Evolutionary conservation across 2,329 filamentous ascomycete species (phyloP), one percentile per base, ranked within the genome.

Genomic region (Phialophora macrospora): DNA sequence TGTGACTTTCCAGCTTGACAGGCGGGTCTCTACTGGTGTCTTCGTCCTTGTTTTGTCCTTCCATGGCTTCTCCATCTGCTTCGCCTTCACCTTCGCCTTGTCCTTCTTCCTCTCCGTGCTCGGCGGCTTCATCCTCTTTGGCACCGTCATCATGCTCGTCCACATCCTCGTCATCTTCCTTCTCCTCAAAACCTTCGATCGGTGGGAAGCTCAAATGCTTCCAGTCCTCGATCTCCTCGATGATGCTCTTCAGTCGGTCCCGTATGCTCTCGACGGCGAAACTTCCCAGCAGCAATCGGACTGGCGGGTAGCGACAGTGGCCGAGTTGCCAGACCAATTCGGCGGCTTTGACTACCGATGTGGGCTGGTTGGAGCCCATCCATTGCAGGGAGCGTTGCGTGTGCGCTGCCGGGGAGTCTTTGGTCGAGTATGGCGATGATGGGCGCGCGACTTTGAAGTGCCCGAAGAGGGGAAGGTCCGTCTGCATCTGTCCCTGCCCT

Each of bases 221-320:
- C 92, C 92, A 96, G 75, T 96, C 92, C 79, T 96, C 92, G 71
- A 96, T 86, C 81, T 99, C 95, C 78, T 98, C 95, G 12, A 93
- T 97, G 48, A 98, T 92, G 67, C 90, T 94, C 70, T 92, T 86
- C 74, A 98, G 79, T 22, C 94, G 85, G 79, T 99, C 95, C 17
- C 95, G 84, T 58, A 98, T 96, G 76, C 93, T 97, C 77, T 99
- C 94, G 44, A 98, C 94, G 1, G 95, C 94, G 79, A 96, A 98
- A 70, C 89, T 96, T 0, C 95, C 95, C 26, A 98, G 79, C n/a
- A 97, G 81, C 65, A 99, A 79, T 38, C 95, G 82, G 69, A 98
- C 77, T 0, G 95, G 95, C 57, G 95, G 95, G 75, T 93, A 97
- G n/a, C 88, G 90, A 79, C 94, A 98, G 81, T 98, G 95, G 0